Percentiles rank a stretch among this genome's conserved stretches.
phyloP scores from a whole-genome alignment of 2,329 filamentous ascomycete genomes.

The Ophiostoma ips region DNA sequence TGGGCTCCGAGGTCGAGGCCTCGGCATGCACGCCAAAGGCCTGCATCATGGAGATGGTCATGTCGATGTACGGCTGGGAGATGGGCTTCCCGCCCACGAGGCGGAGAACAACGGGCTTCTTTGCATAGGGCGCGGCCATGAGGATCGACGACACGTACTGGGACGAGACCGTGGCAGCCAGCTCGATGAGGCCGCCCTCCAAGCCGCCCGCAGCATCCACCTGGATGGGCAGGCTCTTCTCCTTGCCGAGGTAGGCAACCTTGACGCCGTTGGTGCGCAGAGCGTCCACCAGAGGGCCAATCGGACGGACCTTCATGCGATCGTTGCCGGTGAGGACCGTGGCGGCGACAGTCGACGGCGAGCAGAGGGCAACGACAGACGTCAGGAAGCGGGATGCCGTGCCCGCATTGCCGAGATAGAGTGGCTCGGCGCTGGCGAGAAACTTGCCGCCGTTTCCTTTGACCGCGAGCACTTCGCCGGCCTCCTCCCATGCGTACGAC shows the following conservation, averaged over 20 bases:
- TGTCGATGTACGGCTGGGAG: slow-evolving; percentile 93
- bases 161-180: slow-evolving; percentile 93
- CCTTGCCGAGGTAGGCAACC: slow-evolving; percentile 72
- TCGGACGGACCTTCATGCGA: slow-evolving; percentile 90
- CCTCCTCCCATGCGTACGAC: slow-evolving; percentile 84
- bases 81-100: slow-evolving; percentile 95
- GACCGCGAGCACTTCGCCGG: slow-evolving; percentile 80
- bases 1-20: slow-evolving; percentile 60
- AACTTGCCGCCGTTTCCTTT: slow-evolving; percentile 82
- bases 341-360: slow-evolving; percentile 46
- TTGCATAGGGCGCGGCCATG: slow-evolving; percentile 95
- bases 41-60: slow-evolving; percentile 97
- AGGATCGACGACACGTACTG: slow-evolving; percentile 96
- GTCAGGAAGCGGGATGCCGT: slow-evolving; percentile 93
- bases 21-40: slow-evolving; percentile 75
- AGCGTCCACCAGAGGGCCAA: slow-evolving; percentile 84
- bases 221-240: slow-evolving; percentile 70
- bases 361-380: slow-evolving; percentile 74
- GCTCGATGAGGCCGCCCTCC: slow-evolving; percentile 72
- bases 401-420: slow-evolving; percentile 93
- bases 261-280: slow-evolving; percentile 74
- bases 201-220: slow-evolving; percentile 75
- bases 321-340: slow-evolving; percentile 86
- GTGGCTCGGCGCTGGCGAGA: slow-evolving; percentile 56
- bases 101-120: slow-evolving; percentile 77